A percentile compares a stretch with the other conserved stretches of the same genome.
phyloP scores from a whole-genome alignment of 73 alveolate species.

The Tetrahymena malaccensis region DNA sequence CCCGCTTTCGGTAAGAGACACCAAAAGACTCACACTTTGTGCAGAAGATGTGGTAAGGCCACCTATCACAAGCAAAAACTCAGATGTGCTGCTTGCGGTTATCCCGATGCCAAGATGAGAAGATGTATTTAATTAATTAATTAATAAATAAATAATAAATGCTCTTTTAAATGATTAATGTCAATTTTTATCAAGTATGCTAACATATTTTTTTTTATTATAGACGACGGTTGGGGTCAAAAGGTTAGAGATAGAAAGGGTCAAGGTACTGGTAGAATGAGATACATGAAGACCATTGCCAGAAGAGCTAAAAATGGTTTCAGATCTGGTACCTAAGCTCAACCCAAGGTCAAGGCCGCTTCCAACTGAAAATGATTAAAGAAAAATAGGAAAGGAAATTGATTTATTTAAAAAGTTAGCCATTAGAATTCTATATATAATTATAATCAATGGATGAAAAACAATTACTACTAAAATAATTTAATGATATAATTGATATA shows the following conservation, averaged over 20 bases:
- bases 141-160: too few species aligned
- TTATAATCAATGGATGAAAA: background rate
- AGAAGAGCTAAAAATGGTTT: conserved; percentile 85
- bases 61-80: conserved; percentile 64
- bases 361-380: background rate
- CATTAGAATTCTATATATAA: background rate
- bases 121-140: conserved; percentile 56
- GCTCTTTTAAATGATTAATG: background rate
- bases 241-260: conserved; percentile 64
- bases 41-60: conserved; percentile 67
- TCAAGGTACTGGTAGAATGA: conserved; percentile 80
- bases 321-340: conserved; percentile 71
- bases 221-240: conserved; percentile 68
- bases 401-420: background rate
- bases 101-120: conserved; percentile 64
- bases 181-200: background rate
- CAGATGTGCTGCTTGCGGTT: conserved; percentile 68
- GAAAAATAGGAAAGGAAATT: background rate
- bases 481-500: background rate
- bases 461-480: background rate
- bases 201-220: background rate
- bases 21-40: conserved; percentile 71
- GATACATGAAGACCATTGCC: conserved; percentile 65
- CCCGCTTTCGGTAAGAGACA: conserved; percentile 66
- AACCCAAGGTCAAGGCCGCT: conserved; percentile 36